Base-by-base conservation (phyloP, 345 rosid species). In the Populus pruinosa region DNA sequence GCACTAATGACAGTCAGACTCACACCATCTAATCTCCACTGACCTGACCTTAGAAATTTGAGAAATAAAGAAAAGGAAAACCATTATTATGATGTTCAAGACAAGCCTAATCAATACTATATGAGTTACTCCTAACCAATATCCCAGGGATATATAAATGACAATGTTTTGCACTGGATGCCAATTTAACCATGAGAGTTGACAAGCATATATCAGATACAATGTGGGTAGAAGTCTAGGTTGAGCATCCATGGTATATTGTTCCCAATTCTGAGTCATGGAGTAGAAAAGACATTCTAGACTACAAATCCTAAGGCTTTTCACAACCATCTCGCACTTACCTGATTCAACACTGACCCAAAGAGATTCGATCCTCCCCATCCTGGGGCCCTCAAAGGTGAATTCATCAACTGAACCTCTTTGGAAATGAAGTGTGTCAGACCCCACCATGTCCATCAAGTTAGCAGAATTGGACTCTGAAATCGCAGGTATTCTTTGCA, bases 291-390 rank as follows among this genome's bases (percentile, higher is more conserved):
- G 63, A 62, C 41, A 38, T 50, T 61, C 23, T 13, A 39, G 43
- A 0, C 18, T 14, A 35, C 61, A 18, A 77, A 3, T 33, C 62
- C 29, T 50, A 69, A 63, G 70, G 25, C 23, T 31, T 35, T 11
- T 43, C 38, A 65, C 25, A 68, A 80, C 13, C 2, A 59, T 47
- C 64, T 27, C 20, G 53, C 63, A 76, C 93, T 74, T 78, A 94
- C 99, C 97, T 87, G 98, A 89, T 78, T 90, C 93, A 61, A 90
- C 75, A 80, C 98, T 68, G 73, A 91, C 80, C 98, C 98, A 94
- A 72, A 94, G 76, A 78, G 97, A 94, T 86, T 81, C 86, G 81
- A 91, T 79, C 69, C 78, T 80, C 44, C 84, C 87, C 6, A 93
- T 79, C 76, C 78, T 72, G 0, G 94, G 88, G 44, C 95, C 98